A percentile compares a stretch with the other conserved stretches of the same genome.
Evolutionary conservation across 768 basidiomycete species (phyloP).

Genomic region (Podaxis sp.): DNA sequence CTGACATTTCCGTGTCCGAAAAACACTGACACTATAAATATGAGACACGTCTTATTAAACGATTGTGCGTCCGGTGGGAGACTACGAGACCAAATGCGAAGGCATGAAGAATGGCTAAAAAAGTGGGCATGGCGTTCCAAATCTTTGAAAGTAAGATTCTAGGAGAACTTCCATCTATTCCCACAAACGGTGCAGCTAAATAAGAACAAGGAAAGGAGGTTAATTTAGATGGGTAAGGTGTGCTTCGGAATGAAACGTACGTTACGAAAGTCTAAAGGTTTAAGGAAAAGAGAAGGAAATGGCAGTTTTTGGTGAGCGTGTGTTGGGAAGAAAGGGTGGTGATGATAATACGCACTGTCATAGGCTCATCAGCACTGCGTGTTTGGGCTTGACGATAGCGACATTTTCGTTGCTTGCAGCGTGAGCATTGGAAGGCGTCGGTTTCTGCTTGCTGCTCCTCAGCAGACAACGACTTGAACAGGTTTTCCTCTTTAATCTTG

Average conservation of each 20-base stretch:
- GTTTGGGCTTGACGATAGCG: slow-evolving; percentile 96
- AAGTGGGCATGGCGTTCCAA: neutral
- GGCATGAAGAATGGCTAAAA: neutral
- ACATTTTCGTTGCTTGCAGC: slow-evolving; percentile 93
- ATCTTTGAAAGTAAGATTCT: neutral
- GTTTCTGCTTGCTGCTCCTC: slow-evolving; percentile 91
- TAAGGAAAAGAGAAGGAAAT: neutral
- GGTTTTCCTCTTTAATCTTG: slow-evolving; percentile 78
- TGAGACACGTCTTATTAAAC: neutral
- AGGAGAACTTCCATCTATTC: slow-evolving; percentile 43
- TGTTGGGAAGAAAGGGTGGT: neutral
- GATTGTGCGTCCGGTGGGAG: neutral
- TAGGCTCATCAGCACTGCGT: slow-evolving; percentile 95
- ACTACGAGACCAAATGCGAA: neutral
- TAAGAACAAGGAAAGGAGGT: neutral
- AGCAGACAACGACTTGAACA: slow-evolving; percentile 89
- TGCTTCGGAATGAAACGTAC: slow-evolving; percentile 32
- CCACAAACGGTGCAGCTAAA: slow-evolving; percentile 59
- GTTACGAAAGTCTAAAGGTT: slow-evolving; percentile 78
- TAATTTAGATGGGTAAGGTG: neutral
- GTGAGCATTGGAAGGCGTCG: slow-evolving; percentile 93
- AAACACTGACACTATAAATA: slow-evolving; percentile 2
- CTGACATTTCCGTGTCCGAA: neutral
- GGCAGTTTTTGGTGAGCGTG: neutral
- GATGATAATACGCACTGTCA: slow-evolving; percentile 65